Conservation (phyloP, 2,329 filamentous ascomycete genomes). For the Aspergillus awamori region DNA sequence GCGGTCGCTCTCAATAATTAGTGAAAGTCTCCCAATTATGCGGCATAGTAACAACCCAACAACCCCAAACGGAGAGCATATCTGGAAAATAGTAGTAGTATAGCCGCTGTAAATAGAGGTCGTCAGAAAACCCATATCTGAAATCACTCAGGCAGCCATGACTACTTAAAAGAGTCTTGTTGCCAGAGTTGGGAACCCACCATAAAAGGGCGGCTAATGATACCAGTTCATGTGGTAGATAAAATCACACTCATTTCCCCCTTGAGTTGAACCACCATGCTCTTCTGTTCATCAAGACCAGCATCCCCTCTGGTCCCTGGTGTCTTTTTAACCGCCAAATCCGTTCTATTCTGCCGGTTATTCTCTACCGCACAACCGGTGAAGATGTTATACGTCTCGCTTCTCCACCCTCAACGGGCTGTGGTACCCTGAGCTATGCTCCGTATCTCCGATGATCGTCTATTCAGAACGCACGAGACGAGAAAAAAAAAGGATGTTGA, state of each 20-base stretch:
- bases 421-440: not conserved
- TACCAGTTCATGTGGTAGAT: not conserved
- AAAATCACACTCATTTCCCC: not conserved
- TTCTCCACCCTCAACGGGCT: not conserved
- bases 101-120: not conserved
- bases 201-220: not conserved
- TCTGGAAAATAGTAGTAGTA: not conserved
- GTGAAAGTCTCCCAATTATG: too few relatives aligned
- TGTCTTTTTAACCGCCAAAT: not conserved
- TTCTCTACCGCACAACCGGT: not conserved
- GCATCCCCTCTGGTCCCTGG: not conserved
- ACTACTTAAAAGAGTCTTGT: too few relatives aligned
- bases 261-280: not conserved
- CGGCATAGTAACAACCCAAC: too few relatives aligned
- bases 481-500: not conserved
- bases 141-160: not conserved
- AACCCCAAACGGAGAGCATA: too few relatives aligned
- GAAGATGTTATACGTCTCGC: slow-evolving; percentile 2
- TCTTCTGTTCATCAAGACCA: not conserved
- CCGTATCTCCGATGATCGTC: slow-evolving; percentile 3
- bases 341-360: not conserved
- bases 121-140: too few relatives aligned
- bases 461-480: not conserved
- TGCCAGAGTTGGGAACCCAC: not conserved
- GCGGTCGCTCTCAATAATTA: too few relatives aligned